These are phyloP conservation scores for Passiflora organensis DNA, from an alignment of 345 rosid genomes.

Conservation along the genomic window DNA sequence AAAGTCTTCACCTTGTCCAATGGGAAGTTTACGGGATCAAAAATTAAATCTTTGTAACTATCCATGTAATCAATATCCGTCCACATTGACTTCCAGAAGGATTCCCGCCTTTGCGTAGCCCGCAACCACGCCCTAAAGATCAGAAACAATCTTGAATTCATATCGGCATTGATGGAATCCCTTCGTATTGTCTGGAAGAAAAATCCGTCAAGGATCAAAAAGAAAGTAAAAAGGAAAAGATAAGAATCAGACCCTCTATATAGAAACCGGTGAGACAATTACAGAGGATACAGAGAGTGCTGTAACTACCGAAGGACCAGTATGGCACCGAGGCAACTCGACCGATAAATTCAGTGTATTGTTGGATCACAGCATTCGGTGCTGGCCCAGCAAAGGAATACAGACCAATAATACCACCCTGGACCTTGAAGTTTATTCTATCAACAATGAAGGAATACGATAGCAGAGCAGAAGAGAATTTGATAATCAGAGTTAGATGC, in stretches of 20 bases:
- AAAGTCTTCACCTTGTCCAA: constrained; percentile 38
- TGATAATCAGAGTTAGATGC: too few species aligned
- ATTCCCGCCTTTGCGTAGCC: neutral
- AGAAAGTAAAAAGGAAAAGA: too few species aligned
- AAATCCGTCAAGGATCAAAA: too few species aligned
- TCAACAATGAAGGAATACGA: too few species aligned
- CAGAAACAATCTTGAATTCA: constrained; percentile 15
- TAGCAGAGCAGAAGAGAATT: too few species aligned
- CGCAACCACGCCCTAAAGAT: constrained; percentile 4
- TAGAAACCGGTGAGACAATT: neutral
- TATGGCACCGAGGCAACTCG: constrained; percentile 77
- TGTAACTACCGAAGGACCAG: constrained; percentile 61
- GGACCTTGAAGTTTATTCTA: constrained; percentile 35
- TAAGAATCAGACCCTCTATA: neutral
- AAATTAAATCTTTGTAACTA: constrained; percentile 55
- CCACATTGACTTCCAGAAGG: constrained; percentile 83
- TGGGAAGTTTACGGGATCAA: constrained; percentile 60
- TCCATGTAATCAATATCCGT: constrained; percentile 82
- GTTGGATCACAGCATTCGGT: constrained; percentile 53
- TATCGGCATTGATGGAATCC: constrained; percentile 12
- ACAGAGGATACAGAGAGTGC: neutral
- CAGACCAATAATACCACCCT: constrained; percentile 64
- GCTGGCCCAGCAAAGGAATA: constrained; percentile 51
- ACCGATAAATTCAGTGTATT: constrained; percentile 63
- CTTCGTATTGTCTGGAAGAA: too few species aligned